Base-by-base conservation (phyloP, 352 stramenopile genomes). In the Phytopythium aichiense region DNA sequence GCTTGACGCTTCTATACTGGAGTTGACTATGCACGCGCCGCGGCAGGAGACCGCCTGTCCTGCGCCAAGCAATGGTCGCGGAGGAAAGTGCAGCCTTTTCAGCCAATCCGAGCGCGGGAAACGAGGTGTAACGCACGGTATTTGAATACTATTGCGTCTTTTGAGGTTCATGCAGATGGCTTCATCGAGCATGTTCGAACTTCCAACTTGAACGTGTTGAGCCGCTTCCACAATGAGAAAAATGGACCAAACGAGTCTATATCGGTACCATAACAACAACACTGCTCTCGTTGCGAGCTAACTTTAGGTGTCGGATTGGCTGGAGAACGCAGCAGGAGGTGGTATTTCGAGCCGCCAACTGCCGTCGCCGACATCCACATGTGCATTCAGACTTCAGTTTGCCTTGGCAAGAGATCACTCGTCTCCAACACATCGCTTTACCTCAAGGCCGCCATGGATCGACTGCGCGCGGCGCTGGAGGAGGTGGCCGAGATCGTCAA, bases 401-500 rank as follows among this genome's bases (percentile, higher is more conserved):
- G n/a, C 15, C 16, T 8, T 46, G 40, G 16, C 40, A 22, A 2
- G 16, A 11, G 15, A 46, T 22, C 20, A 8, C 40, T 4, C 40
- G 16, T n/a, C 31, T 11, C 33, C 13, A n/a, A 9, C 16, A 18
- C n/a, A 31, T 38, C 8, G 20, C 49, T 38, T 4, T 33, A 7
- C n/a, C 23, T n/a, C 11, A 54, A 1, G 1, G 18, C 15, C 18
- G 53, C 12, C 31, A 91, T 91, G 79, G 78, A 91, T 38, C 66
- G 73, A 15, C 62, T 91, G 49, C 74, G 71, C 33, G 73, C 75
- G 35, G 79, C 71, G 33, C 73, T 88, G 25, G 78, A 88, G 37
- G 78, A 89, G 56, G 65, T 85, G n/a, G 71, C 86, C 20, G 74
- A 86, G 49, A 83, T 85, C 51, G 69, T 89, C 58, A 87, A 88